Evolutionary conservation across 352 stramenopile species (phyloP).

Genomic region (Phytopythium cucurbitacearum): DNA sequence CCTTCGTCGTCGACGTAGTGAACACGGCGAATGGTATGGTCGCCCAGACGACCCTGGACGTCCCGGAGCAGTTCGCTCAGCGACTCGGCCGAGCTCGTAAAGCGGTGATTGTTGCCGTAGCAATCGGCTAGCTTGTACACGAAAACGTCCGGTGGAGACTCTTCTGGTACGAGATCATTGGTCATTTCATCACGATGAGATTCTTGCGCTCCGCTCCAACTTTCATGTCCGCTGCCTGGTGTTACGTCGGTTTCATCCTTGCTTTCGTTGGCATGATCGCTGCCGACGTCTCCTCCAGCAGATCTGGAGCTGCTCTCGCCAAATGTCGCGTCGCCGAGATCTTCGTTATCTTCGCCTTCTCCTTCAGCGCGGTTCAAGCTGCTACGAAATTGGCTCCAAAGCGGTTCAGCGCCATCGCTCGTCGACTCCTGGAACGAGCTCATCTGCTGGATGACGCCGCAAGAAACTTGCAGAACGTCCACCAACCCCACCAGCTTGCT

Average conservation of each 20-base stretch:
- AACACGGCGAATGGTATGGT: slow-evolving; percentile 70
- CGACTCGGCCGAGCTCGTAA: slow-evolving; percentile 77
- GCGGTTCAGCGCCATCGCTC: slow-evolving; percentile 61
- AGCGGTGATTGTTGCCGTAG: slow-evolving; percentile 80
- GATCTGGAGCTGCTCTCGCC: neutral
- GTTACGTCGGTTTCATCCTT: slow-evolving; percentile 3
- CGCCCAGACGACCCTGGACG: slow-evolving; percentile 66
- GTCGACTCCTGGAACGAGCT: slow-evolving; percentile 63
- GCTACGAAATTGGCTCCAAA: slow-evolving; percentile 75
- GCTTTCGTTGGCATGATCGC: slow-evolving; percentile 2
- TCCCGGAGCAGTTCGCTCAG: slow-evolving; percentile 66
- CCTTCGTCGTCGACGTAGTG: slow-evolving; percentile 83
- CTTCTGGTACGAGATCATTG: slow-evolving; percentile 4
- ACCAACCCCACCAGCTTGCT: slow-evolving; percentile 92
- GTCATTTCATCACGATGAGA: neutral
- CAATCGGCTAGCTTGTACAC: slow-evolving; percentile 83
- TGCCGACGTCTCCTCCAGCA: neutral
- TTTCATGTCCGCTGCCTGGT: slow-evolving; percentile 25
- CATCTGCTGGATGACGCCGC: slow-evolving; percentile 84
- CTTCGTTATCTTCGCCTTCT: slow-evolving; percentile 33
- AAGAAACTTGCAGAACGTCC: slow-evolving; percentile 94
- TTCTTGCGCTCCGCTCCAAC: slow-evolving; percentile 43
- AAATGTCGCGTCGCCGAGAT: slow-evolving; percentile 17
- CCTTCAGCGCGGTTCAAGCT: slow-evolving; percentile 35
- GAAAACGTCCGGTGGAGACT: slow-evolving; percentile 46